phyloP scores from a whole-genome alignment of 2,329 filamentous ascomycete species.

The Colletotrichum nymphaeae region DNA sequence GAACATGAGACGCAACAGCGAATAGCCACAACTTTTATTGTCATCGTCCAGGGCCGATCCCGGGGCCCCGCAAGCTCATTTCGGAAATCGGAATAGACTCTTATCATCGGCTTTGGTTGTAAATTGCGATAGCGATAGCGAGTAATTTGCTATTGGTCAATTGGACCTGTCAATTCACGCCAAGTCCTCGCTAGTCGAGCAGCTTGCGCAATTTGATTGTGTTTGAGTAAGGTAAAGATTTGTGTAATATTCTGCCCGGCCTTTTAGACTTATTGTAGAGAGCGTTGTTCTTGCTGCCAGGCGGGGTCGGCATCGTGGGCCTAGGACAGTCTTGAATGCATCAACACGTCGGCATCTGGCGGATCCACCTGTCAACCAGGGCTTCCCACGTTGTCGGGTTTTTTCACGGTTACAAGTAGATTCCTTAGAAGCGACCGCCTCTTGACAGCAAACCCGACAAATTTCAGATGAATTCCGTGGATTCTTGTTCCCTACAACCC shows the following conservation, averaged over 20 bases:
- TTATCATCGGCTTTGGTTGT: conserved; percentile 2
- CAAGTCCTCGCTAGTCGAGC: conserved; percentile 2
- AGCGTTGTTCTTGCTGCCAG: background rate
- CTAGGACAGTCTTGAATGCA: background rate
- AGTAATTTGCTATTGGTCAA: background rate
- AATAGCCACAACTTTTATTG: background rate
- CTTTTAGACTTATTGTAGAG: background rate
- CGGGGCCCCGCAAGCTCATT: conserved; percentile 30
- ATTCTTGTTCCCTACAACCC: background rate
- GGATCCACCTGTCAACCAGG: background rate
- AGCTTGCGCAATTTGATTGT: background rate
- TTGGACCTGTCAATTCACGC: background rate
- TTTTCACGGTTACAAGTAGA: background rate
- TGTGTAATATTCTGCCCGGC: background rate
- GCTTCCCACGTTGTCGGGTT: background rate
- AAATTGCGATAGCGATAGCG: conserved; percentile 15
- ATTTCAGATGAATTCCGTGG: too few species aligned
- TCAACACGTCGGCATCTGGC: background rate
- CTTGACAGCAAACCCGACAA: background rate
- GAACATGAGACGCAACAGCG: background rate
- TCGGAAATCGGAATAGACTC: conserved; percentile 19
- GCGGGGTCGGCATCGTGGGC: background rate
- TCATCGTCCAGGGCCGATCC: conserved; percentile 15
- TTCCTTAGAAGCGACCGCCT: background rate
- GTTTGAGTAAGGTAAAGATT: background rate